phyloP scores from a whole-genome alignment of 192 early-diverging fungal species.

The Phycomyces blakesleeanus region DNA sequence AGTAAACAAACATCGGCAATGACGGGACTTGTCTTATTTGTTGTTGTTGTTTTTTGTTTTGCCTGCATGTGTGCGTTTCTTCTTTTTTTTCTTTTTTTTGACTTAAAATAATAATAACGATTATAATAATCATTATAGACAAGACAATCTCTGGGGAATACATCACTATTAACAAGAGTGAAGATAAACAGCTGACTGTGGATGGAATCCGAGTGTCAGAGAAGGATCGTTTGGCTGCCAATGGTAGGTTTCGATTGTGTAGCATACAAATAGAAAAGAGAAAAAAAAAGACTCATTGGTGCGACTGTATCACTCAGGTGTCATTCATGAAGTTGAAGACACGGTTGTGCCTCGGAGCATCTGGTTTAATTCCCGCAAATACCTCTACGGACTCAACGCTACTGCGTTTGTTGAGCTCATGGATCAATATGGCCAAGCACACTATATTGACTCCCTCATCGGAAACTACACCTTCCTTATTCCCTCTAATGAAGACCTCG shows the following conservation, averaged over 20 bases:
- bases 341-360: constrained; percentile 41
- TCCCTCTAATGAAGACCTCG: constrained; percentile 54
- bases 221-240: constrained; percentile 27
- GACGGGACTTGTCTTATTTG: not conserved
- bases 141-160: constrained; percentile 13
- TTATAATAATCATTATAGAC: not conserved
- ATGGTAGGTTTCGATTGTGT: constrained; percentile 12
- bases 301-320: constrained; percentile 8
- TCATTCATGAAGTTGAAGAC: constrained; percentile 34
- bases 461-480: constrained; percentile 62
- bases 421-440: constrained; percentile 47
- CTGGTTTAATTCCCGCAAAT: constrained; percentile 58
- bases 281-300: not conserved
- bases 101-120: too few relatives aligned
- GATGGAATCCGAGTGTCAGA: constrained; percentile 6
- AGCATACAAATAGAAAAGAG: constrained; percentile 9
- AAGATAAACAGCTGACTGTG: constrained; percentile 5
- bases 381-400: constrained; percentile 65
- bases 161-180: not conserved
- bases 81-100: too few relatives aligned
- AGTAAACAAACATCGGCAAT: not conserved
- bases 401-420: constrained; percentile 57
- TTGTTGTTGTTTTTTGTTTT: not conserved
- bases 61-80: too few relatives aligned
- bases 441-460: constrained; percentile 52